These are phyloP conservation scores for Eucalyptus tenuipes DNA, from an alignment of 345 rosid species.

Conservation along the genomic window DNA sequence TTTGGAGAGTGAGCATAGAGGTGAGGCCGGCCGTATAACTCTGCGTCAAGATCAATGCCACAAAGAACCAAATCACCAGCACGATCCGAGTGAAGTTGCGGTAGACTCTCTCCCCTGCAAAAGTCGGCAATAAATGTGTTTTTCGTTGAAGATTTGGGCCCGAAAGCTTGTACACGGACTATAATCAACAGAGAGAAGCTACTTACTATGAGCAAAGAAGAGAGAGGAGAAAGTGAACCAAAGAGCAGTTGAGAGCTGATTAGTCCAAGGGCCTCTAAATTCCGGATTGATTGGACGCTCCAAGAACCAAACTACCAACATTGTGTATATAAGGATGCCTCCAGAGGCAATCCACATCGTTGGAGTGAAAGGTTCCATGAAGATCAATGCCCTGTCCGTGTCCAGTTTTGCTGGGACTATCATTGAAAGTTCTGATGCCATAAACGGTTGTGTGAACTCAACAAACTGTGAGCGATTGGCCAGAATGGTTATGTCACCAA, in stretches of 20 bases:
- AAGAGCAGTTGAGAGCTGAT: slow-evolving; percentile 22
- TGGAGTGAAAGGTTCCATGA: slow-evolving; percentile 35
- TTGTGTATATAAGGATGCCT: slow-evolving; percentile 21
- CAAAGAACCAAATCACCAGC: slow-evolving; percentile 40
- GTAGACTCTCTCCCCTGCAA: slow-evolving; percentile 26
- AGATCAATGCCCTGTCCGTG: slow-evolving; percentile 19
- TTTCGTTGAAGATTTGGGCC: neutral
- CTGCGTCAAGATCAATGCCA: slow-evolving; percentile 35
- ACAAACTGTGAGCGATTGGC: slow-evolving; percentile 11
- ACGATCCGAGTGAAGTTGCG: slow-evolving; percentile 31
- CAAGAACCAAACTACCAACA: slow-evolving; percentile 36
- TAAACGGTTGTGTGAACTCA: slow-evolving; percentile 40
- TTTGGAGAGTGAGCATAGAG: slow-evolving; percentile 38
- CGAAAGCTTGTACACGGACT: neutral
- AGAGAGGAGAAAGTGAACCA: slow-evolving; percentile 41
- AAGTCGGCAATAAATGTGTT: neutral
- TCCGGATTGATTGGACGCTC: slow-evolving; percentile 24
- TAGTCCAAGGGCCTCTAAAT: slow-evolving; percentile 16
- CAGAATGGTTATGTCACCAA: slow-evolving; percentile 48
- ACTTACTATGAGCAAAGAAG: slow-evolving; percentile 50
- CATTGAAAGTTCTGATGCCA: slow-evolving; percentile 42
- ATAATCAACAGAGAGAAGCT: neutral
- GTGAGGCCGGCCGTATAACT: slow-evolving; percentile 55
- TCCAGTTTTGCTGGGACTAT: slow-evolving; percentile 10
- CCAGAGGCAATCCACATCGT: slow-evolving; percentile 36